Evolutionary conservation across 2,329 filamentous ascomycete species (phyloP).

Genomic region (Fusarium pseudocircinatum): DNA sequence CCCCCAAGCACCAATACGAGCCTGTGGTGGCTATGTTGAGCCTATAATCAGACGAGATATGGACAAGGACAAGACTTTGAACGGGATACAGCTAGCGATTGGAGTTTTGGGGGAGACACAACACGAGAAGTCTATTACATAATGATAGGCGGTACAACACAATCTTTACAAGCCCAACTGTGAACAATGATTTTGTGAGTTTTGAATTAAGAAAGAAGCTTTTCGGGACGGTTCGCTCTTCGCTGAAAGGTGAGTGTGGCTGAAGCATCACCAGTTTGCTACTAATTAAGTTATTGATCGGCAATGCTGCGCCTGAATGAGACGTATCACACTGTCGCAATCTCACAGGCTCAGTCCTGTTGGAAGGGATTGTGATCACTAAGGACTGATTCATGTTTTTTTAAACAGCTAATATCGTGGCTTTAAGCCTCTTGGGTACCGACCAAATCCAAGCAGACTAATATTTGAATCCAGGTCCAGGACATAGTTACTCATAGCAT

Average conservation of each 20-base stretch:
- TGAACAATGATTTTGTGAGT: background rate
- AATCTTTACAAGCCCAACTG: background rate
- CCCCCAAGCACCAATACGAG: constrained; percentile 36
- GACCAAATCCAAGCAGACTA: background rate
- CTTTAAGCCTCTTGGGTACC: background rate
- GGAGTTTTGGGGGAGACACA: background rate
- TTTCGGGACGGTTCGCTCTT: background rate
- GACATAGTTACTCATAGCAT: background rate
- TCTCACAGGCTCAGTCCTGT: constrained; percentile 3
- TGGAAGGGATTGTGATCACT: background rate
- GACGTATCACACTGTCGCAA: constrained; percentile 20
- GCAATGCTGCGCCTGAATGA: constrained; percentile 28
- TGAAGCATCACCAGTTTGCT: constrained; percentile 18
- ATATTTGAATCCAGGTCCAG: background rate
- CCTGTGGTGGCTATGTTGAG: constrained; percentile 36
- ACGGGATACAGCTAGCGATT: background rate
- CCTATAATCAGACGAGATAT: constrained; percentile 12
- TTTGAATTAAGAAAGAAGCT: background rate
- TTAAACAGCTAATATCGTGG: background rate
- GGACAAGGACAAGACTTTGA: constrained; percentile 16
- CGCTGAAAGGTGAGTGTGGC: constrained; percentile 10
- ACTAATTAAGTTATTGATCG: constrained; percentile 11
- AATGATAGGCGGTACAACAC: background rate
- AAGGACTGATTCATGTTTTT: background rate
- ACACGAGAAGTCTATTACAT: background rate